phyloP scores from a whole-genome alignment of 768 basidiomycete genomes.

The Suillus tomentosus region DNA sequence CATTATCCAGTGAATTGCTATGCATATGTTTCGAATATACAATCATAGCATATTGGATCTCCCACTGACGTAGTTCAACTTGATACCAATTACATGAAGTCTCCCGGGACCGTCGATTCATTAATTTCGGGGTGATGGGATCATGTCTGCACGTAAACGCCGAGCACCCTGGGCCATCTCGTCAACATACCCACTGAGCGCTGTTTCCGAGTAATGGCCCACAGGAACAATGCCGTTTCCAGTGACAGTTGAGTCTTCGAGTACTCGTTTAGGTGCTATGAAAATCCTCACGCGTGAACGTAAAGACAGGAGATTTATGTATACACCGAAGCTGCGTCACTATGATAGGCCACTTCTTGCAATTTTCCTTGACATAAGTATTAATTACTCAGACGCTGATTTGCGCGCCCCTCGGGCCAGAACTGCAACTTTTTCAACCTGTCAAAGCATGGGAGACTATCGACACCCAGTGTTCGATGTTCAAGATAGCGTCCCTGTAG shows the following conservation, averaged over 20 bases:
- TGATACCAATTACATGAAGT: not conserved
- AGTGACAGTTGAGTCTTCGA: conserved; percentile 6
- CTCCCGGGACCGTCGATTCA: conserved; percentile 5
- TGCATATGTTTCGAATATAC: conserved; percentile 13
- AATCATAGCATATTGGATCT: not conserved
- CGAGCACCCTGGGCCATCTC: not conserved
- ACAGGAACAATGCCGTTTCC: conserved; percentile 4
- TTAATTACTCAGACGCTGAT: not conserved
- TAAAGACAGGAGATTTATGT: conserved; percentile 2
- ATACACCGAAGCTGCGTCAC: not conserved
- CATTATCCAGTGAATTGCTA: conserved; percentile 11
- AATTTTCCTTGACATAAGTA: not conserved
- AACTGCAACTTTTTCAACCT: conserved; percentile 1
- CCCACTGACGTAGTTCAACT: not conserved
- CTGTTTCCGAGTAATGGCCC: conserved; percentile 2
- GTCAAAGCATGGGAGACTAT: conserved; percentile 7
- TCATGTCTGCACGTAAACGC: conserved; percentile 4
- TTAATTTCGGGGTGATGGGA: conserved; percentile 9
- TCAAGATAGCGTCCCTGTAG: conserved; percentile 10
- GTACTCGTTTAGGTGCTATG: not conserved
- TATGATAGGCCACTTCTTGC: not conserved
- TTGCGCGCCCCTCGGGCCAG: not conserved
- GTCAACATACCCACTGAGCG: not conserved
- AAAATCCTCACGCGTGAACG: conserved; percentile 3
- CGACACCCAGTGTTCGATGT: not conserved